These are phyloP conservation scores for Psilocybe sp. DNA, from an alignment of 768 basidiomycete species.

Conservation along the genomic window DNA sequence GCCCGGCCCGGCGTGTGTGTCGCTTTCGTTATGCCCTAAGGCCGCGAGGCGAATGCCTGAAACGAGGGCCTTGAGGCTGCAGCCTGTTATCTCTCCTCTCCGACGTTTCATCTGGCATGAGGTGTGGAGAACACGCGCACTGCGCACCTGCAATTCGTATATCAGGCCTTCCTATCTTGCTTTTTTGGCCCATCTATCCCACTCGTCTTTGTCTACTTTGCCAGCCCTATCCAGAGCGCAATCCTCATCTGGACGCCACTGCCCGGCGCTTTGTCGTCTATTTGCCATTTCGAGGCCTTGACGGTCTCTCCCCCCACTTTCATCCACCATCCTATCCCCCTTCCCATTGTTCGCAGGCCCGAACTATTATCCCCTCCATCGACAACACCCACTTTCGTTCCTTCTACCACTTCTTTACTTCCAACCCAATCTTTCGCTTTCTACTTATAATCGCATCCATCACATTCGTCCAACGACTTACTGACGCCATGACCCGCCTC, in stretches of 20 bases:
- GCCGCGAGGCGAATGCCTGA: neutral
- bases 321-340: neutral
- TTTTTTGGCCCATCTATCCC: neutral
- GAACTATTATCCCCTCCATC: constrained; percentile 3
- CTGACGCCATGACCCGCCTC: constrained; percentile 29
- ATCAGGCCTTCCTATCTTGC: too few relatives aligned
- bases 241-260: constrained; percentile 2
- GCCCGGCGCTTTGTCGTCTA: constrained; percentile 8
- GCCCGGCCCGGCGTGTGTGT: constrained; percentile 1
- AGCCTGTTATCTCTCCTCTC: neutral
- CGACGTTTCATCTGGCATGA: constrained; percentile 1
- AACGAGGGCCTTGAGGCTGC: neutral
- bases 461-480: constrained; percentile 6
- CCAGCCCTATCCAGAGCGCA: constrained; percentile 2
- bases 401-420: constrained; percentile 4
- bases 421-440: constrained; percentile 9
- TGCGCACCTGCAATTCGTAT: too few relatives aligned
- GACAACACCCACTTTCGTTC: constrained; percentile 2
- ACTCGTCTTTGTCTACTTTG: constrained; percentile 4
- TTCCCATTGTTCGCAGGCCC: neutral
- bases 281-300: neutral
- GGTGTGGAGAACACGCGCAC: too few relatives aligned
- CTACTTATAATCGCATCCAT: constrained; percentile 1
- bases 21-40: neutral
- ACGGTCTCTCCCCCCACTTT: constrained; percentile 5